Conservation (phyloP, 257 asterid genomes). For the Mentha longifolia region DNA sequence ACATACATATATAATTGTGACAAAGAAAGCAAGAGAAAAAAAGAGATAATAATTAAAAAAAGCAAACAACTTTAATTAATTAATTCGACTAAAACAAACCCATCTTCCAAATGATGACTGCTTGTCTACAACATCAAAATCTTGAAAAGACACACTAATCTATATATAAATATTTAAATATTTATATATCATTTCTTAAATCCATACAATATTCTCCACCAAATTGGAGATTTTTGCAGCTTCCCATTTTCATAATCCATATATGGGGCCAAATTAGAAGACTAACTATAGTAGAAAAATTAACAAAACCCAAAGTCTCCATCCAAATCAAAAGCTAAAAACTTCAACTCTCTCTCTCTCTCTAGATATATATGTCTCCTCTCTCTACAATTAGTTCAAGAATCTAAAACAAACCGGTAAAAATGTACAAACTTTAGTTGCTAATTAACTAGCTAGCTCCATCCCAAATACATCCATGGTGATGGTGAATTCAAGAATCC, state of each 20-base stretch:
- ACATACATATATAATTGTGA: conserved; percentile 26
- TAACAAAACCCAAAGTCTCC: conserved; percentile 42
- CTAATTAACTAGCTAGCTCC: conserved; percentile 29
- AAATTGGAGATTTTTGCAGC: conserved; percentile 47
- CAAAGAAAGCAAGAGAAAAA: conserved; percentile 38
- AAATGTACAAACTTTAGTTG: conserved; percentile 50
- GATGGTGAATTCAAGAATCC: conserved; percentile 15
- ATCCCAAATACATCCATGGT: conserved; percentile 49
- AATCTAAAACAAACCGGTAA: conserved; percentile 61
- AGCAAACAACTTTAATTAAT: conserved; percentile 56
- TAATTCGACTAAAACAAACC: conserved; percentile 49
- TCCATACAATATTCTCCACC: conserved; percentile 58
- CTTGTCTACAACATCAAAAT: conserved; percentile 61
- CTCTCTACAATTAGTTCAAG: conserved; percentile 55
- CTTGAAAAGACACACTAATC: conserved; percentile 56
- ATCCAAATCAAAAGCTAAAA: conserved; percentile 54
- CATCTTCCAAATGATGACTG: conserved; percentile 60
- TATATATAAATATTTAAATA: conserved; percentile 10
- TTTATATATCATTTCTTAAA: conserved; percentile 24
- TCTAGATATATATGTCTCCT: conserved; percentile 10
- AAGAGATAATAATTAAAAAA: conserved; percentile 29
- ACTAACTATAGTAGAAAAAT: conserved; percentile 35
- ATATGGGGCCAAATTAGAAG: conserved; percentile 46
- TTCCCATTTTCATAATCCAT: conserved; percentile 48
- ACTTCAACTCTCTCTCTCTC: conserved; percentile 39